Conservation (phyloP, 257 asterid species). For the Paulownia fortunei region DNA sequence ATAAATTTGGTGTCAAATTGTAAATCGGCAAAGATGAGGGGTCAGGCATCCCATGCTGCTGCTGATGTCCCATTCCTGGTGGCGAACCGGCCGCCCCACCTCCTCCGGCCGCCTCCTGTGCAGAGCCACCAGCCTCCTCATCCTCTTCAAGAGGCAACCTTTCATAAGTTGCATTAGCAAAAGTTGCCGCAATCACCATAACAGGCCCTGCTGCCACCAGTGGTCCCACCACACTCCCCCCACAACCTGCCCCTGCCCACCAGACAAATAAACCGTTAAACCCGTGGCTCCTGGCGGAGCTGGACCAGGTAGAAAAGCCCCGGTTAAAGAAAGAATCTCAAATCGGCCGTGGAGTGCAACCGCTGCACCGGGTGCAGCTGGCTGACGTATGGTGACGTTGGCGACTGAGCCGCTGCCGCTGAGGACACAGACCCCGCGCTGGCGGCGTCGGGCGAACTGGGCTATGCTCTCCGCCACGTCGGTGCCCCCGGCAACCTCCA, state of each 20-base stretch:
- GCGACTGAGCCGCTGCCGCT: conserved; percentile 69
- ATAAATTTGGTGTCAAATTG: conserved; percentile 53
- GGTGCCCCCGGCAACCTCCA: conserved; percentile 64
- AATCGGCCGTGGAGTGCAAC: conserved; percentile 66
- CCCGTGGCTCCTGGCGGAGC: conserved; percentile 64
- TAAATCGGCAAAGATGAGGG: conserved; percentile 48
- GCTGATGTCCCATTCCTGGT: conserved; percentile 34
- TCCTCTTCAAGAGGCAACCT: conserved; percentile 66
- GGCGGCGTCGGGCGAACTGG: conserved; percentile 64
- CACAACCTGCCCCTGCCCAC: conserved; percentile 73
- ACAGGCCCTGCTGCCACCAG: conserved; percentile 72
- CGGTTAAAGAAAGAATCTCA: conserved; percentile 63
- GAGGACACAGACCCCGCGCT: conserved; percentile 69
- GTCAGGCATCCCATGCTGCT: conserved; percentile 43
- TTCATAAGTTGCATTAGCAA: conserved; percentile 68
- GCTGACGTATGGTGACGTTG: conserved; percentile 66
- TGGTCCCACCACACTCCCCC: conserved; percentile 79
- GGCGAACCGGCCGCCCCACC: conserved; percentile 39
- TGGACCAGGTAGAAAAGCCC: conserved; percentile 69
- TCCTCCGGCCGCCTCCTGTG: neutral
- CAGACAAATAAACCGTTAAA: conserved; percentile 63
- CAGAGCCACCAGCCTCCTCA: conserved; percentile 39
- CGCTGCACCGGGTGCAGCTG: conserved; percentile 50
- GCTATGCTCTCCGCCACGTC: conserved; percentile 71
- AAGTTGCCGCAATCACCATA: conserved; percentile 64